Evolutionary conservation across 2,329 filamentous ascomycete genomes (phyloP), one percentile per base, ranked within the genome.

Genomic region (Aureobasidium sp.): DNA sequence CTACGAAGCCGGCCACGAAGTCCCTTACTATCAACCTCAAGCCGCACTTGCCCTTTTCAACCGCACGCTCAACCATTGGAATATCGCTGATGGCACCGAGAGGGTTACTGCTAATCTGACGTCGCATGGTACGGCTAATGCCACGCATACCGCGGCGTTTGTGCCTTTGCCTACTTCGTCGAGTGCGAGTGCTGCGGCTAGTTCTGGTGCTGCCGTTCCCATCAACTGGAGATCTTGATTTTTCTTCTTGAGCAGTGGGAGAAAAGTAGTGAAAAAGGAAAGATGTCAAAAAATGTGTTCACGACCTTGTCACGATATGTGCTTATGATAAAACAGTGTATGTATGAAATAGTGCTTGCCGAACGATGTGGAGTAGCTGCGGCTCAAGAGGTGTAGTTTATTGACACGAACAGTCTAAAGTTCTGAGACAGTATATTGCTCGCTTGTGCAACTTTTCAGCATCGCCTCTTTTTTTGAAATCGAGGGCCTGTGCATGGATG

Each of bases 1-100:
- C 8, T 65, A 63, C 58, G 69, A 73, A 39, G 58, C 69, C 6
- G 70, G 71, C 2, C 71, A 73, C 42, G 65, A 69, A 51, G 68
- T 71, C 2, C 67, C 68, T 1, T 71, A 63, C 57, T 72, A 71
- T 55, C 70, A 72, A 57, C 58, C 67, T 14, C 51, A 64, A 16
- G 70, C 68, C 8, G 56, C 65, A 0, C 56, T 72, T 16, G 51
- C 48, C 22, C 61, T 68, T 48, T 70, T 70, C 61, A 68, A 67
- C 51, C 64, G 68, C 37, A 68, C 68, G 1, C 52, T 73, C 21
- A 62, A 62, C 41, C 62, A 67, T 42, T 61, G 63, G 27, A 62
- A 70, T 27, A 62, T 71, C 12, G 68, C 70, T 4, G 64, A 63
- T 21, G 70, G 70, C 8, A 60, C 57, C 19, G 45, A 63, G 53